Base-by-base conservation (phyloP, 306 rosid genomes). In the Bauhinia variegata region DNA sequence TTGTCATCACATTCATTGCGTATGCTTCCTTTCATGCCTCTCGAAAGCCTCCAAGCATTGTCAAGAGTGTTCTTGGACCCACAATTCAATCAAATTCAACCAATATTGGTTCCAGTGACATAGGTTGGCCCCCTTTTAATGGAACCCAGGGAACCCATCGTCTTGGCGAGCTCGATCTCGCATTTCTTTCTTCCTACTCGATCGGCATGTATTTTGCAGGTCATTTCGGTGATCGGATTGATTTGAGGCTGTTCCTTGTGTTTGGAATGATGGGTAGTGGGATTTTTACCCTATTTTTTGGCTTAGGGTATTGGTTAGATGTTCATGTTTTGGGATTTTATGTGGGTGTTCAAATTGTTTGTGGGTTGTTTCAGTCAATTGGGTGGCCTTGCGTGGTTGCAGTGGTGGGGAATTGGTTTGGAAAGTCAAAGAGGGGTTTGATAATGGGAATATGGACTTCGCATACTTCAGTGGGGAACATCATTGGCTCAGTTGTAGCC, bases 361-460 rank as follows among this genome's bases (percentile, higher is more conserved):
- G 97, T 74, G 97, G 99, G 19, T 70, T 95, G 46, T 82, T 95
- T 86, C 96, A 95, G 79, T 90, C 99, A 8, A 88, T 95, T 75
- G 97, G 97, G 64, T 95, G 99, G 97, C 99, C 97, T 63, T 95
- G 95, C 80, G 99, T 88, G 76, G 96, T 91, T 65, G 89, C 96
- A 18, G 62, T 91, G 57, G 90, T 89, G 34, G 96, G 97, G 44
- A 88, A 87, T 70, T 91, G 97, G 97, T 81, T 76, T 53, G 95
- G 91, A 62, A 91, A 82, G 69, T 81, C 78, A 1, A 87, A 87
- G 85, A 82, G 97, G 83, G 97, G 97, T 4, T 84, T 91, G 79
- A 91, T 91, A 56, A 85, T 91, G 95, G 99, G 97, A 43, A 62
- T 86, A 7, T 95, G 99, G 99, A 95, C 77, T 76, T 88, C 99